Conservation (phyloP, 78 protist genomes). For the Chrysochromulina parva region DNA sequence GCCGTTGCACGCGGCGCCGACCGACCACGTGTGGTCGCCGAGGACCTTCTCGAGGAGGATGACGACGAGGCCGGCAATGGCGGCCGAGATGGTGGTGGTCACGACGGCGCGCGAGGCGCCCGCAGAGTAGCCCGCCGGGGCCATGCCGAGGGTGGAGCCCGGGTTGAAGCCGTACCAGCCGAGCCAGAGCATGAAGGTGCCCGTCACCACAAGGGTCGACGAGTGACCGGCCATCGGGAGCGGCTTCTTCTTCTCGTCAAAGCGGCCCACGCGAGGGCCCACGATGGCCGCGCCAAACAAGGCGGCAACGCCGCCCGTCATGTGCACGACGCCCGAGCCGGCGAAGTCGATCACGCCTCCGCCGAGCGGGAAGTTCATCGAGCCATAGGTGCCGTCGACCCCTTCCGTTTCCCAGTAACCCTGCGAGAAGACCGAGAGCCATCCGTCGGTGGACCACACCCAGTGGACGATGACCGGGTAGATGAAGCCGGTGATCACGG, state of each 20-base stretch:
- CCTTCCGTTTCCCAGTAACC: too few species aligned
- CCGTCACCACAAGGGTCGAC: slow-evolving; percentile 35
- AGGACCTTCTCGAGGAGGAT: slow-evolving; percentile 33
- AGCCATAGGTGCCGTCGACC: too few species aligned
- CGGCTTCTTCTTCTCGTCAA: background rate
- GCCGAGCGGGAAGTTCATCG: background rate
- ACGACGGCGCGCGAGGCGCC: background rate
- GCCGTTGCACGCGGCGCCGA: slow-evolving; percentile 26
- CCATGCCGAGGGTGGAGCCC: slow-evolving; percentile 35
- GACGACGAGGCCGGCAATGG: slow-evolving; percentile 50
- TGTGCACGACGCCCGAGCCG: slow-evolving; percentile 64
- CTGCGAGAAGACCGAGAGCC: slow-evolving; percentile 32
- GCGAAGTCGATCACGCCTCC: slow-evolving; percentile 39
- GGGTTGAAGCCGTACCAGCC: slow-evolving; percentile 34
- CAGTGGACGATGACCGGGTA: slow-evolving; percentile 76
- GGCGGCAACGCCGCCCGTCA: slow-evolving; percentile 62
- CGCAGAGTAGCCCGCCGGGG: background rate
- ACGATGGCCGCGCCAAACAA: slow-evolving; percentile 7
- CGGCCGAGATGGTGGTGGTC: slow-evolving; percentile 48
- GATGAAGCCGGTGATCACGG: slow-evolving; percentile 47
- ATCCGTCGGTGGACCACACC: slow-evolving; percentile 17
- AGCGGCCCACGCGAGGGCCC: slow-evolving; percentile 49
- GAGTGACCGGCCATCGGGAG: background rate
- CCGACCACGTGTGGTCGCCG: slow-evolving; percentile 22
- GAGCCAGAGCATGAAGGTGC: slow-evolving; percentile 64